A percentile compares a stretch with the other conserved stretches of the same genome.
Conservation (phyloP, 768 basidiomycete genomes). For the Suillus plorans region DNA sequence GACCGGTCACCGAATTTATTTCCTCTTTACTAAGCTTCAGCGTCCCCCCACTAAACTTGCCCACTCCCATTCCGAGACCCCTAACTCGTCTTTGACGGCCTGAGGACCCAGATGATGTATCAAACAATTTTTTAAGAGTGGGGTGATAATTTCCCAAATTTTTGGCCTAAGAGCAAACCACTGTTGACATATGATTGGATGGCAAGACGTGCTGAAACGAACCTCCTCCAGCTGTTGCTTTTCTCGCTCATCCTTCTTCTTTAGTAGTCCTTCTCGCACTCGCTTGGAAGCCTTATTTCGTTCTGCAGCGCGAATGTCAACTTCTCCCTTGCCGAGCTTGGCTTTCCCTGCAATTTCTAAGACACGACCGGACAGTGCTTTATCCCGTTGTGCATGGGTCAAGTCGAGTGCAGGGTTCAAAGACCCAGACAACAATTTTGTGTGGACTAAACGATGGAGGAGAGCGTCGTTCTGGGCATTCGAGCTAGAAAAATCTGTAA, state of each 20-base stretch:
- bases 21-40: conserved; percentile 66
- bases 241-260: conserved; percentile 59
- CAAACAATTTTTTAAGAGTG: conserved; percentile 66
- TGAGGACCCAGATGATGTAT: conserved; percentile 29
- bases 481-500: conserved; percentile 44
- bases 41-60: conserved; percentile 68
- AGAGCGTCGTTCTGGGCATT: conserved; percentile 77
- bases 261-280: conserved; percentile 66
- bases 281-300: conserved; percentile 69
- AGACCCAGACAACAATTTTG: conserved; percentile 74
- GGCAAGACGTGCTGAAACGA: background rate
- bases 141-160: conserved; percentile 85
- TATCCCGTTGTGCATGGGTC: conserved; percentile 65
- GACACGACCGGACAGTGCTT: conserved; percentile 76
- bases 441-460: conserved; percentile 79
- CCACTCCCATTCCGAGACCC: conserved; percentile 78
- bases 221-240: conserved; percentile 69
- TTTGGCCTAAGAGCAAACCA: conserved; percentile 58
- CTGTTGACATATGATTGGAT: conserved; percentile 4
- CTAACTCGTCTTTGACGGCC: conserved; percentile 50
- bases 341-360: conserved; percentile 67
- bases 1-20: conserved; percentile 40
- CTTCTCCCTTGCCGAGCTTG: conserved; percentile 77
- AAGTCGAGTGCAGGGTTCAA: conserved; percentile 59
- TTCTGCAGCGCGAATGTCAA: conserved; percentile 56